phyloP scores from a whole-genome alignment of 2,329 filamentous ascomycete species.

The Colletotrichum karsti region DNA sequence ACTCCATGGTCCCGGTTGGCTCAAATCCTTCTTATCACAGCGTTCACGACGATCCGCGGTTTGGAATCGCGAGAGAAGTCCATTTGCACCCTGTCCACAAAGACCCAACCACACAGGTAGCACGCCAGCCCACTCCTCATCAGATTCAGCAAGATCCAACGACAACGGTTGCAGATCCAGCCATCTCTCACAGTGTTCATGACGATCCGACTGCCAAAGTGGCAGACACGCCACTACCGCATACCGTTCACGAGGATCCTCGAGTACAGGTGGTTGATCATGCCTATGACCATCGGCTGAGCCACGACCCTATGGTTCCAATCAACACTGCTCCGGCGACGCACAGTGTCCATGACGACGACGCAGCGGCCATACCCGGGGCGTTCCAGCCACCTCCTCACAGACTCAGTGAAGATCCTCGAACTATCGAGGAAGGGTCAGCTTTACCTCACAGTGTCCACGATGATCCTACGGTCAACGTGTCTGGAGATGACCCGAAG shows the following conservation, averaged over 20 bases:
- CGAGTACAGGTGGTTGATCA: not conserved
- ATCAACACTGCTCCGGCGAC: not conserved
- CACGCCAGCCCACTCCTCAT: conserved; percentile 1
- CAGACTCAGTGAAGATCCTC: not conserved
- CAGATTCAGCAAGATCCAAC: conserved; percentile 1
- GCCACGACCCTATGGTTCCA: not conserved
- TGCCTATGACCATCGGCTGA: conserved; percentile 11
- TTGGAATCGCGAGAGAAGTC: conserved; percentile 13
- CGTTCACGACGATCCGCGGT: conserved; percentile 8
- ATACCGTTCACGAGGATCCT: conserved; percentile 4
- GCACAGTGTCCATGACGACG: conserved; percentile 11
- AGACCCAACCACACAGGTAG: not conserved
- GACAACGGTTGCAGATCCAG: not conserved
- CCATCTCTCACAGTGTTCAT: not conserved
- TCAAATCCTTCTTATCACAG: not conserved
- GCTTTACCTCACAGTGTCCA: not conserved
- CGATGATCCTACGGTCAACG: not conserved
- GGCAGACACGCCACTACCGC: not conserved
- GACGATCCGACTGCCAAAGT: not conserved
- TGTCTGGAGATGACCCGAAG: not conserved
- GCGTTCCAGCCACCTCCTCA: not conserved
- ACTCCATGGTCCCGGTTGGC: not conserved
- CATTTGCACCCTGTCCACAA: conserved; percentile 8
- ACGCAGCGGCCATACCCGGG: not conserved
- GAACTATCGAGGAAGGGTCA: not conserved